Evolutionary conservation across 176 grass and related monocot genomes (phyloP).

Genomic region (Phoenix dactylifera): DNA sequence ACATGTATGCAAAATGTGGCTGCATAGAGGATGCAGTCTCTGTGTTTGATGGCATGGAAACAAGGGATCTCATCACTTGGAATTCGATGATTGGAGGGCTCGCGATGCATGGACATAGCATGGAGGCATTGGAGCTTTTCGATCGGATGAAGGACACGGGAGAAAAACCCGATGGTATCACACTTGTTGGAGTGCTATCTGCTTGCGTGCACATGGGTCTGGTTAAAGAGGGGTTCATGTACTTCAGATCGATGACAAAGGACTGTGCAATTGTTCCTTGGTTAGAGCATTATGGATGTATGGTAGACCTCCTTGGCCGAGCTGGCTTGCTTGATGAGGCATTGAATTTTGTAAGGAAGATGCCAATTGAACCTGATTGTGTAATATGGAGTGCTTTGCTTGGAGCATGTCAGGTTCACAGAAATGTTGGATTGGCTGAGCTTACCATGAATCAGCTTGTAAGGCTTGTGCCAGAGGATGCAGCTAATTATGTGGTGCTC

Average conservation of each 20-base stretch:
- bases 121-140: constrained; percentile 16
- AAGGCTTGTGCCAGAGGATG: constrained; percentile 1
- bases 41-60: background rate
- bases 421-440: constrained; percentile 2
- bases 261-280: constrained; percentile 2
- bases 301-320: constrained; percentile 17
- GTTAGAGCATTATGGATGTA: constrained; percentile 16
- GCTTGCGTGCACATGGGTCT: constrained; percentile 19
- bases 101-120: constrained; percentile 11
- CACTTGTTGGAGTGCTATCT: constrained; percentile 10
- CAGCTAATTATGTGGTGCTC: constrained; percentile 12
- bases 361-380: constrained; percentile 12
- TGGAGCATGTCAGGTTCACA: constrained; percentile 12
- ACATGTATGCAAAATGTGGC: constrained; percentile 21
- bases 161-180: constrained; percentile 13
- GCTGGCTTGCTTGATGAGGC: constrained; percentile 10
- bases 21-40: constrained; percentile 3
- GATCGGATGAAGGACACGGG: background rate
- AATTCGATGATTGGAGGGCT: constrained; percentile 20
- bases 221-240: background rate
- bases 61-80: constrained; percentile 13
- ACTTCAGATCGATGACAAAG: constrained; percentile 9
- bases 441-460: background rate
- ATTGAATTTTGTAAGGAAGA: background rate
- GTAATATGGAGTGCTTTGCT: constrained; percentile 20